Conservation (phyloP, 371 early-diverging fungal species). For the Mortierella sp. region DNA sequence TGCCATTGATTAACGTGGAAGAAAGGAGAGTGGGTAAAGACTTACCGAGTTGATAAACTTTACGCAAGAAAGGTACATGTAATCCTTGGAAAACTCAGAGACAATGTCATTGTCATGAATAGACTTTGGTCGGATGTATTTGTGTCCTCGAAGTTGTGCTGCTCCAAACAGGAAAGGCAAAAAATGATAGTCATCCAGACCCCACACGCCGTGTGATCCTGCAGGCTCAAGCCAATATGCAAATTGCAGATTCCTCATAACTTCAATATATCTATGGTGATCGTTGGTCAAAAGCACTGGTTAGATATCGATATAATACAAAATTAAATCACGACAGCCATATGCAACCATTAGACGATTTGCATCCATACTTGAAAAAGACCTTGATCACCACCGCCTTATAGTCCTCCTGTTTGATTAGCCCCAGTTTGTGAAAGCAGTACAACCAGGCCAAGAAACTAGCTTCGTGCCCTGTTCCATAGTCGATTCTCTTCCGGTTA, state of each 20-base stretch:
- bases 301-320: no score
- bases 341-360: neutral
- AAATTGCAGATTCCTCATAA: conserved; percentile 92
- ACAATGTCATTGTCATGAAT: conserved; percentile 86
- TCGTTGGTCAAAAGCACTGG: no score
- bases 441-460: conserved; percentile 95
- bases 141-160: conserved; percentile 86
- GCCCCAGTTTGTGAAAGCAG: conserved; percentile 84
- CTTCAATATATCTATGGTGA: conserved; percentile 78
- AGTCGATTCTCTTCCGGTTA: conserved; percentile 96
- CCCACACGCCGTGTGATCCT: conserved; percentile 99
- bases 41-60: conserved; percentile 85
- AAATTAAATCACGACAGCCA: neutral
- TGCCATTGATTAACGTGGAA: no score
- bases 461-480: conserved; percentile 99
- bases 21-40: neutral
- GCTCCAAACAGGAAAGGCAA: conserved; percentile 97
- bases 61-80: conserved; percentile 95
- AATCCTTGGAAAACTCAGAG: conserved; percentile 84
- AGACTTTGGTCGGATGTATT: conserved; percentile 89
- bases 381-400: conserved; percentile 82
- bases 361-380: conserved; percentile 75
- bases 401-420: conserved; percentile 75
- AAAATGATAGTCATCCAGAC: conserved; percentile 98
- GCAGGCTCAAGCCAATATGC: conserved; percentile 99